Base-by-base conservation (phyloP, 2,329 filamentous ascomycete genomes). In the Aureobasidium sp. region DNA sequence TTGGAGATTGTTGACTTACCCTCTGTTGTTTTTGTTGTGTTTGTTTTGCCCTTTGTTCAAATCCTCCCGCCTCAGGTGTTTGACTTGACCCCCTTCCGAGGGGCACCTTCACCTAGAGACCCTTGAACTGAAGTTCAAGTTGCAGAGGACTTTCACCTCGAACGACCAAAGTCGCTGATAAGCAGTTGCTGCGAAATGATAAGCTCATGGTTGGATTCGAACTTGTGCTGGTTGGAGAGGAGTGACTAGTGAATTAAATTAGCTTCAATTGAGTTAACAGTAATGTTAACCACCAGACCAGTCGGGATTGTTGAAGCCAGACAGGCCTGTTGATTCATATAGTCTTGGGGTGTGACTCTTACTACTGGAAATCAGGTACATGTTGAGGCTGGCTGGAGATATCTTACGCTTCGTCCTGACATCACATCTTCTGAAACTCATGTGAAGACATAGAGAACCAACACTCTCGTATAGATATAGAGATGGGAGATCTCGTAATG, bases 111-210 rank as follows among this genome's bases (percentile, higher is more conserved):
- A 53, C 49, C 8, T 8, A 20, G 49, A 53, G 49, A 53, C 34
- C 34, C 49, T 53, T 44, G n/a, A 53, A 53, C n/a, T 12, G 20
- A 53, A 39, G 34, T 27, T 53, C 31, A 53, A 44, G 49, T 53
- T 41, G 49, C 17, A 53, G 49, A 53, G 49, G 49, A 39, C 27
- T 53, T 53, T 27, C 49, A 53, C 49, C 49, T 53, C 49, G 11
- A 29, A 31, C 31, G 17, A 31, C 49, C 36, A 5, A 39, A 53
- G 49, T 14, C 31, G 25, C 34, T 53, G 49, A 27, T 53, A 39
- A 25, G 34, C 12, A 25, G 48, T 51, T 27, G 34, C 31, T 53
- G 36, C 49, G 49, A 41, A 53, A 53, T 37, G 49, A 53, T 41
- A 15, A 39, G 49, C 22, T 25, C 20, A 53, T 41, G 49, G 11